Percentiles rank a stretch among this genome's conserved stretches.
Conservation (phyloP, 345 rosid species). For the Eucalyptus camaldulensis region DNA sequence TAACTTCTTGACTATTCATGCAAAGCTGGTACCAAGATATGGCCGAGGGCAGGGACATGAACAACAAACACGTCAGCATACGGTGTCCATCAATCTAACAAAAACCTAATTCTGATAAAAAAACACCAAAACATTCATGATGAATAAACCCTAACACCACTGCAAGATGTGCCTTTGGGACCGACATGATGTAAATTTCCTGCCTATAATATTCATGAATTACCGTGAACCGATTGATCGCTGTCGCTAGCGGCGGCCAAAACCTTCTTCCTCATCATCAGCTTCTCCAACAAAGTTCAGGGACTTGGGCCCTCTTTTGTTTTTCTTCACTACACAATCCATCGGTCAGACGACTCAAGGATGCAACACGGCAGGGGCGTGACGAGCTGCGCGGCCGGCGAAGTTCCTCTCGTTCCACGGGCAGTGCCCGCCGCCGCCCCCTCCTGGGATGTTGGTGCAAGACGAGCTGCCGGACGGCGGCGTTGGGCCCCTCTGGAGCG, state of each 20-base stretch:
- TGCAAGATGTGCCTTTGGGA: neutral
- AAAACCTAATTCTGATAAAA: neutral
- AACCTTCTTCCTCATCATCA: neutral
- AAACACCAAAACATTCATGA: neutral
- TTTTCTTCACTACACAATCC: neutral
- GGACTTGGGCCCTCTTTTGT: neutral
- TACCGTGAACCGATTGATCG: neutral
- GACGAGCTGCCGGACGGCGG: neutral
- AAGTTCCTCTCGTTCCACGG: constrained; percentile 10
- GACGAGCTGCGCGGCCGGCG: neutral
- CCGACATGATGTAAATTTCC: neutral
- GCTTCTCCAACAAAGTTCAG: neutral
- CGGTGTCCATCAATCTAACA: neutral
- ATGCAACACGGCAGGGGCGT: neutral
- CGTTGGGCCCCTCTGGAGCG: constrained; percentile 2
- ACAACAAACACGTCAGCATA: neutral
- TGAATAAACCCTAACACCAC: neutral
- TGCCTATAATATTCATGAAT: neutral
- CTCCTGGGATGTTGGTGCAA: neutral
- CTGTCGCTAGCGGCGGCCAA: neutral
- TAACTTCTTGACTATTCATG: neutral
- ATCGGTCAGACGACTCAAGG: neutral
- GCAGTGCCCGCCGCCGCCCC: constrained; percentile 5
- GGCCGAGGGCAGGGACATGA: neutral
- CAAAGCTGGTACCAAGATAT: neutral